Conservation (phyloP, 208 protist species). For the Trichomonas vaginalis region DNA sequence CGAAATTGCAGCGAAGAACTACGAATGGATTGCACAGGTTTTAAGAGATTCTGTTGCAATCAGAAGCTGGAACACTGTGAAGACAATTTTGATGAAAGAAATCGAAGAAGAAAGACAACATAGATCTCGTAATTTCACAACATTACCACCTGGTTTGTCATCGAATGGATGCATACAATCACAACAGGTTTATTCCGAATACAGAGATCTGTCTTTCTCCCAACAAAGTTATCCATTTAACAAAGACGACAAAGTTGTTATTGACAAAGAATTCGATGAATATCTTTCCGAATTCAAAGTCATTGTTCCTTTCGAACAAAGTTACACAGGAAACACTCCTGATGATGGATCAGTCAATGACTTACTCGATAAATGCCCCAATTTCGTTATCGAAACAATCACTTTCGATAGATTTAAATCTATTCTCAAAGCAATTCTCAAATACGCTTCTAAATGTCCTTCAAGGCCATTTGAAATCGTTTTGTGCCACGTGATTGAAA, state of each 20-base stretch:
- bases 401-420: neutral
- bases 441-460: neutral
- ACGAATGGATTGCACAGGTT: neutral
- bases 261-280: neutral
- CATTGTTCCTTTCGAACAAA: neutral
- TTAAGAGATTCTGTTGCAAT: neutral
- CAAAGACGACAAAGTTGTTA: neutral
- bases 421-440: neutral
- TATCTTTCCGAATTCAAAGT: neutral
- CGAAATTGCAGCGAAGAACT: neutral
- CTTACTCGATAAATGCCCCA: neutral
- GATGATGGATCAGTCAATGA: neutral
- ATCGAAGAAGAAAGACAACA: neutral
- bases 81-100: neutral
- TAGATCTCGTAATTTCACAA: neutral
- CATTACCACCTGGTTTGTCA: neutral
- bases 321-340: neutral
- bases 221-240: neutral
- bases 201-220: neutral
- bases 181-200: neutral
- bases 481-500: neutral
- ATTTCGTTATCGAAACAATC: neutral
- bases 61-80: neutral
- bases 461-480: neutral
- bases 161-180: neutral